These are phyloP conservation scores for Pleurotus sapidus DNA, from an alignment of 768 basidiomycete genomes.

Conservation along the genomic window DNA sequence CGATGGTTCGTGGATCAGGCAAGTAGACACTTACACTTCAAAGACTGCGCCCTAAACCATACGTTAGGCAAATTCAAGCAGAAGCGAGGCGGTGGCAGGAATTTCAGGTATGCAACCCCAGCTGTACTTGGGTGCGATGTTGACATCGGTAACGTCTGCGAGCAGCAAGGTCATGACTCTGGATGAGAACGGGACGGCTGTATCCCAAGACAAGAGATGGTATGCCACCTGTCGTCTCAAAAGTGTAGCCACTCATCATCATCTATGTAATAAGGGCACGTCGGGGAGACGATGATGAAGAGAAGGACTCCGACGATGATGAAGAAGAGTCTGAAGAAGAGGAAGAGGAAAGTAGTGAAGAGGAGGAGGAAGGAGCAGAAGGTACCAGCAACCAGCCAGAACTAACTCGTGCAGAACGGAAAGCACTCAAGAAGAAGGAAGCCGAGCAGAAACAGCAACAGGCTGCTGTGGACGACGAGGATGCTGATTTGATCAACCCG, in stretches of 20 bases:
- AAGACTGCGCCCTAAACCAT: not conserved
- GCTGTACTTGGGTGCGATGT: not conserved
- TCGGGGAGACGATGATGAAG: slow-evolving; percentile 29
- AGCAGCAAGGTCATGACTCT: slow-evolving; percentile 57
- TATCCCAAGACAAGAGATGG: slow-evolving; percentile 43
- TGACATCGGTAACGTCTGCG: slow-evolving; percentile 9
- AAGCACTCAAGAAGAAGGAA: slow-evolving; percentile 83
- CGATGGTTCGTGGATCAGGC: slow-evolving; percentile 55
- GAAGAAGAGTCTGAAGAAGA: slow-evolving; percentile 39
- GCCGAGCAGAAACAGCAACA: slow-evolving; percentile 42
- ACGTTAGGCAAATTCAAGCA: slow-evolving; percentile 75
- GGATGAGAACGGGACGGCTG: slow-evolving; percentile 56
- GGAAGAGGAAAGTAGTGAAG: slow-evolving; percentile 43
- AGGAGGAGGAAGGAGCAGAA: slow-evolving; percentile 39
- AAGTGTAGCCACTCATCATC: slow-evolving; percentile 2
- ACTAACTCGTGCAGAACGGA: slow-evolving; percentile 68
- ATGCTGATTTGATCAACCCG: slow-evolving; percentile 73
- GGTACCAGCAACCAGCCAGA: slow-evolving; percentile 43
- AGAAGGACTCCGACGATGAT: slow-evolving; percentile 36
- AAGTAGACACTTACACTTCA: slow-evolving; percentile 2
- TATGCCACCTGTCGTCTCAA: slow-evolving; percentile 22
- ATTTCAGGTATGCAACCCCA: slow-evolving; percentile 57
- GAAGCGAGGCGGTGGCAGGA: slow-evolving; percentile 85
- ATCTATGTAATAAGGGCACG: slow-evolving; percentile 11
- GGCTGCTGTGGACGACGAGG: slow-evolving; percentile 49